phyloP scores from a whole-genome alignment of 1,284 basidiomycete species.

The Puccinia brachypodii region DNA sequence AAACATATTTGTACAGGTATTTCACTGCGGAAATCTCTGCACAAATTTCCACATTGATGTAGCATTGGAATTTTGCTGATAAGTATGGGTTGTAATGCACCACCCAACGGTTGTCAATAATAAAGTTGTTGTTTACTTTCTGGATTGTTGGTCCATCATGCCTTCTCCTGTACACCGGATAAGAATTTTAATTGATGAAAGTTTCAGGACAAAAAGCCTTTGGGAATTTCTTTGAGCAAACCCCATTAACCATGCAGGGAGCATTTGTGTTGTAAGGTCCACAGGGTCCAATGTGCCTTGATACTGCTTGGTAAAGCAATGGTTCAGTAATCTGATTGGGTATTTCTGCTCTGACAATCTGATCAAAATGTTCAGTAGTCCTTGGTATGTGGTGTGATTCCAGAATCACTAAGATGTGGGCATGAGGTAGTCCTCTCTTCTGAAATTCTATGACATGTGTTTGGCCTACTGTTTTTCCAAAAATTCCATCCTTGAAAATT shows the following conservation, averaged over 20 bases:
- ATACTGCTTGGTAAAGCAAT: too few relatives aligned
- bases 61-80: neutral
- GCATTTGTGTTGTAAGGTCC: neutral
- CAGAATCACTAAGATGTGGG: too few relatives aligned
- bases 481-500: too few relatives aligned
- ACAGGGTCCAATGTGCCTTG: too few relatives aligned
- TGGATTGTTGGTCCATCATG: neutral
- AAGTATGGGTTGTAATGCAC: conserved; percentile 14
- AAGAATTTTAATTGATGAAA: neutral
- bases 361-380: too few relatives aligned
- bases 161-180: neutral
- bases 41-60: conserved; percentile 24
- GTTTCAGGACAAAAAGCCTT: neutral
- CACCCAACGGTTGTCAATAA: neutral
- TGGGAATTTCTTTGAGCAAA: neutral
- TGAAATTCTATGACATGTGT: too few relatives aligned
- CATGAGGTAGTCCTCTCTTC: too few relatives aligned
- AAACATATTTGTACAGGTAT: conserved; percentile 26
- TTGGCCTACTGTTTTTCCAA: too few relatives aligned
- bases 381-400: too few relatives aligned
- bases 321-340: too few relatives aligned
- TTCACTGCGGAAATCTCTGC: neutral
- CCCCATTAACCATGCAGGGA: neutral
- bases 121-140: neutral
- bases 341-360: too few relatives aligned